A percentile compares a stretch with the other conserved stretches of the same genome.
Conservation (phyloP, 1,284 basidiomycete species). For the Gymnopus androsaceus region DNA sequence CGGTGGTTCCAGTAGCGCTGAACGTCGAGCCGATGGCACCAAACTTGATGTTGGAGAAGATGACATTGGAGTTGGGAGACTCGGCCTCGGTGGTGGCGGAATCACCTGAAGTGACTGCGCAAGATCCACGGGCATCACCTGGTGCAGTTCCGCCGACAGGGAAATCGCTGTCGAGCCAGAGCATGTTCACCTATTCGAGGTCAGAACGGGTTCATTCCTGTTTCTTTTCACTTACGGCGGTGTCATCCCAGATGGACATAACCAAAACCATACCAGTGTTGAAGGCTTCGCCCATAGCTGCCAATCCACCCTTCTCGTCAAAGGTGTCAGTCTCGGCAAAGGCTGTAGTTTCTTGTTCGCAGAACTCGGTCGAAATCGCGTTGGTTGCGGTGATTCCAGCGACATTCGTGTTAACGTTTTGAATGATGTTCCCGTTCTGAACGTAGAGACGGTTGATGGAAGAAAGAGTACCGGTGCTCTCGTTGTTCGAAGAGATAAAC, state of each 20-base stretch:
- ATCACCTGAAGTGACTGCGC: slow-evolving; percentile 40
- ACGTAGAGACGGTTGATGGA: slow-evolving; percentile 50
- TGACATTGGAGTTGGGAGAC: slow-evolving; percentile 34
- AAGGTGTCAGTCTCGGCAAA: slow-evolving; percentile 49
- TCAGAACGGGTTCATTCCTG: slow-evolving; percentile 48
- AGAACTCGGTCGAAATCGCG: too few species aligned
- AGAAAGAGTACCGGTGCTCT: slow-evolving; percentile 39
- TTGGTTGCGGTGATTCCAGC: slow-evolving; percentile 31
- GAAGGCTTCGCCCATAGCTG: slow-evolving; percentile 36
- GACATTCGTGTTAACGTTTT: slow-evolving; percentile 42
- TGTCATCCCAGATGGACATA: too few species aligned
- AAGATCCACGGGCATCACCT: slow-evolving; percentile 46
- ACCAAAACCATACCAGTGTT: slow-evolving; percentile 43
- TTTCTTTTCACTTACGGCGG: slow-evolving; percentile 42
- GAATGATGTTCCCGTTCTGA: slow-evolving; percentile 44
- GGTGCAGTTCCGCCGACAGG: slow-evolving; percentile 37
- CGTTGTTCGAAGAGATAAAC: slow-evolving; percentile 35
- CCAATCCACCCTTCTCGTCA: slow-evolving; percentile 43
- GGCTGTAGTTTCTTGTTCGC: too few species aligned
- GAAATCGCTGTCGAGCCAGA: slow-evolving; percentile 51
- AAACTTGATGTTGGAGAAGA: slow-evolving; percentile 48
- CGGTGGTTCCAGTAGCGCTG: too few species aligned
- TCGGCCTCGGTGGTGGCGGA: slow-evolving; percentile 39
- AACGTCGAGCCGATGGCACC: too few species aligned
- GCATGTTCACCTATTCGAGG: slow-evolving; percentile 47